Percentiles rank a stretch among this genome's conserved stretches.
Evolutionary conservation across 495 filamentous ascomycete species (phyloP).

Genomic region (Thozetella sp.): DNA sequence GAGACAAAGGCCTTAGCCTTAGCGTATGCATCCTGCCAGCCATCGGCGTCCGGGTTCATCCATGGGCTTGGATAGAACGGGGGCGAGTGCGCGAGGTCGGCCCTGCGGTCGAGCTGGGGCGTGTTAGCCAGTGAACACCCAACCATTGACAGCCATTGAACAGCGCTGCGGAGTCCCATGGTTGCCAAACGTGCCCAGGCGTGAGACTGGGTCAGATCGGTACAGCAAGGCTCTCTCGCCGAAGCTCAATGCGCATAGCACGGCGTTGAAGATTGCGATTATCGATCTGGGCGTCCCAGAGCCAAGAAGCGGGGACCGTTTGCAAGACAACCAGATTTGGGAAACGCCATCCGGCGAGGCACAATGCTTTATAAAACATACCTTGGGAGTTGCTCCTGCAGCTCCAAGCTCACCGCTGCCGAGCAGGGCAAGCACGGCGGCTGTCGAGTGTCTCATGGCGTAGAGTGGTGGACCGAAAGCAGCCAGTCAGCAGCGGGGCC

Average conservation of each 20-base stretch:
- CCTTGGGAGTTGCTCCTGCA: not conserved
- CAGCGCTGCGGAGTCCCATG: constrained; percentile 23
- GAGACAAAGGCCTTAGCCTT: constrained; percentile 80
- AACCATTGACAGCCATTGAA: constrained; percentile 12
- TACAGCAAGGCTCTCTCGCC: not conserved
- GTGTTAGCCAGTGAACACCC: constrained; percentile 19
- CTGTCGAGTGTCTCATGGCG: not conserved
- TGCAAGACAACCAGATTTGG: not conserved
- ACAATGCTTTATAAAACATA: not conserved
- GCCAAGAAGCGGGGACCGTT: not conserved
- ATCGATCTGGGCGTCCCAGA: not conserved
- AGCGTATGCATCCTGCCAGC: constrained; percentile 77
- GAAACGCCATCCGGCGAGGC: not conserved
- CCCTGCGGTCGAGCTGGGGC: constrained; percentile 22
- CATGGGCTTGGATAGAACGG: constrained; percentile 88
- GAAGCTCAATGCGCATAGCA: not conserved
- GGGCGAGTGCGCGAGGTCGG: constrained; percentile 30
- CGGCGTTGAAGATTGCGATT: not conserved
- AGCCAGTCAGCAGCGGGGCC: not conserved
- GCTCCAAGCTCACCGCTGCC: not conserved
- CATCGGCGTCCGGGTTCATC: constrained; percentile 66
- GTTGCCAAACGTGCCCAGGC: not conserved
- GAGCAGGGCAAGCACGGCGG: not conserved
- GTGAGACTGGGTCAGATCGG: not conserved
- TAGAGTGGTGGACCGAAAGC: no score